phyloP scores from a whole-genome alignment of 257 asterid species.

The Solanum infundibuliforme region DNA sequence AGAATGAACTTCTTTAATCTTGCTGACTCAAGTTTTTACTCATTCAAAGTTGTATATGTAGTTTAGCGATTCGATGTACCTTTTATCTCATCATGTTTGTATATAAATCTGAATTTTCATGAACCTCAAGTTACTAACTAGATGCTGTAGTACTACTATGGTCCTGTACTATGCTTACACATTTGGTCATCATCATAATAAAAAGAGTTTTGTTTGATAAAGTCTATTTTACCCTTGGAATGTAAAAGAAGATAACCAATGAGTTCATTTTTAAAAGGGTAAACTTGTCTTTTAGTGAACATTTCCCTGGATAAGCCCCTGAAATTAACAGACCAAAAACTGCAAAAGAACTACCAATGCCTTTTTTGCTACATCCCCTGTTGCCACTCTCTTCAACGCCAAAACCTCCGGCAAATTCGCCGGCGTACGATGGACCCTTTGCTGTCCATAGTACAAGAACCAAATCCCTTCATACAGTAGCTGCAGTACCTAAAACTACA shows the following conservation, averaged over 20 bases:
- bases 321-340: background rate
- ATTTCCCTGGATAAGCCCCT: background rate
- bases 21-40: background rate
- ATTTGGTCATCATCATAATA: background rate
- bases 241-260: background rate
- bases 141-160: background rate
- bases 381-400: conserved; percentile 13
- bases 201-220: background rate
- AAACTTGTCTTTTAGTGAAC: background rate
- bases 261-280: background rate
- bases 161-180: background rate
- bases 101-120: background rate
- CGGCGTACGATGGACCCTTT: conserved; percentile 11
- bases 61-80: background rate
- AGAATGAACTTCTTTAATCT: background rate
- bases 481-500: conserved; percentile 2
- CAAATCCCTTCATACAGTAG: background rate
- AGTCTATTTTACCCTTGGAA: background rate
- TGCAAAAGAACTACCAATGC: conserved; percentile 14
- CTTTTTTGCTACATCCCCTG: conserved; percentile 16
- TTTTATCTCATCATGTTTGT: background rate
- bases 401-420: conserved; percentile 6
- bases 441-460: background rate
- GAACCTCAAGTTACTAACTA: background rate
- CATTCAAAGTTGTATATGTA: background rate